These are phyloP conservation scores for Auricularia cornea DNA, from an alignment of 768 basidiomycete genomes.

Conservation along the genomic window DNA sequence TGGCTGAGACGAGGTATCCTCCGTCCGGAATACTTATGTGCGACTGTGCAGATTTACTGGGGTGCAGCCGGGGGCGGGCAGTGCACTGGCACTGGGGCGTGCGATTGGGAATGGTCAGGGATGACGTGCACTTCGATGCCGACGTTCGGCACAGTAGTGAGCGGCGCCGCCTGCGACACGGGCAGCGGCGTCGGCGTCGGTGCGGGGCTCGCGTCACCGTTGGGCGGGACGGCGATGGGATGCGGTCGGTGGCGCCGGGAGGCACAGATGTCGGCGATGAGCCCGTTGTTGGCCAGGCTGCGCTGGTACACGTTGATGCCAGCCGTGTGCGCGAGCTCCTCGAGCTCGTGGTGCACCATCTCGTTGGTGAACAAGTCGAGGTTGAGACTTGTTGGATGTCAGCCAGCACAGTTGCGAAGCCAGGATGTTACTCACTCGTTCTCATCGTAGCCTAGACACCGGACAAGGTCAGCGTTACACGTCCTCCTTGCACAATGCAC, in stretches of 20 bases:
- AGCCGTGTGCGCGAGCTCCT: slow-evolving; percentile 42
- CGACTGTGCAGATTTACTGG: too few species aligned
- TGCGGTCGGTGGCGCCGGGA: background rate
- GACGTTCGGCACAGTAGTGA: too few species aligned
- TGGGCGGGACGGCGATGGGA: too few species aligned
- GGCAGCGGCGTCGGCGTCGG: too few species aligned
- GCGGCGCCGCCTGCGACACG: too few species aligned
- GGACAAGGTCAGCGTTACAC: background rate
- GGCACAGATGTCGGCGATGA: background rate
- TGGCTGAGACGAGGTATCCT: too few species aligned
- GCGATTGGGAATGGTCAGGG: too few species aligned
- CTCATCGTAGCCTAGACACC: slow-evolving; percentile 46
- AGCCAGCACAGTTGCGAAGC: background rate
- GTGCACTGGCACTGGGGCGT: too few species aligned
- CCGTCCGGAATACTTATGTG: too few species aligned
- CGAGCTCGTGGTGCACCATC: slow-evolving; percentile 49
- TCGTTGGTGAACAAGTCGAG: slow-evolving; percentile 55
- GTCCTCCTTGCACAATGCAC: background rate
- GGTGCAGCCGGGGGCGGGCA: too few species aligned
- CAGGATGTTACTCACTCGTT: slow-evolving; percentile 18
- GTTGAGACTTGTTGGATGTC: slow-evolving; percentile 32
- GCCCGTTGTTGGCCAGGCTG: background rate
- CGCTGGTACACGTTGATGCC: slow-evolving; percentile 33
- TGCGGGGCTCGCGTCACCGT: too few species aligned
- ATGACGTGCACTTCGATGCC: too few species aligned